phyloP scores from a whole-genome alignment of 2,329 filamentous ascomycete genomes.

The Diplodia mutila region DNA sequence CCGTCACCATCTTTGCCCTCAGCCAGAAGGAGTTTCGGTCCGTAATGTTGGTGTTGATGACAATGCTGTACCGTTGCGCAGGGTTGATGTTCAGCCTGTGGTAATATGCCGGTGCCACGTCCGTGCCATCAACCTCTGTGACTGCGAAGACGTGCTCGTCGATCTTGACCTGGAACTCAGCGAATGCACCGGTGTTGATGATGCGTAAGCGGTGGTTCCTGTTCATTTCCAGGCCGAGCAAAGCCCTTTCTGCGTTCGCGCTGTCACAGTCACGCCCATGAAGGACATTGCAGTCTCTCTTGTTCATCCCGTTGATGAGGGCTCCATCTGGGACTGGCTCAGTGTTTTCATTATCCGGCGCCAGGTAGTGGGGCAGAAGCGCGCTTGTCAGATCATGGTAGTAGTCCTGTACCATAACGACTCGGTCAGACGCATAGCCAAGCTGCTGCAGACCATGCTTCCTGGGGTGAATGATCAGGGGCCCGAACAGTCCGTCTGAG shows the following conservation, averaged over 20 bases:
- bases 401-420: constrained; percentile 68
- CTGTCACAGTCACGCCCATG: constrained; percentile 44
- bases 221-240: constrained; percentile 45
- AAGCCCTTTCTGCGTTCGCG: constrained; percentile 33
- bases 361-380: constrained; percentile 59
- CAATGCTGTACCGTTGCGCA: constrained; percentile 70
- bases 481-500: constrained; percentile 68
- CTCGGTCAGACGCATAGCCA: constrained; percentile 57
- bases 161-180: constrained; percentile 58
- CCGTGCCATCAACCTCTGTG: constrained; percentile 69
- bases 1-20: constrained; percentile 63
- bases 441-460: constrained; percentile 49
- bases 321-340: constrained; percentile 60
- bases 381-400: constrained; percentile 62
- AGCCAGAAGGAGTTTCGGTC: constrained; percentile 45
- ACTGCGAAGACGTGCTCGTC: constrained; percentile 66
- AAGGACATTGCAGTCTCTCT: constrained; percentile 44
- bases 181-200: constrained; percentile 74
- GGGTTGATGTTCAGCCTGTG: constrained; percentile 66
- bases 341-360: constrained; percentile 52
- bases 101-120: constrained; percentile 59
- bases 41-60: constrained; percentile 58
- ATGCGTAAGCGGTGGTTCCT: constrained; percentile 73
- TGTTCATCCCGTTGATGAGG: constrained; percentile 48
- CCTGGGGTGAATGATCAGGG: constrained; percentile 62